Conservation (phyloP, 176 grass and related monocot species). For the Ensete ventricosum region DNA sequence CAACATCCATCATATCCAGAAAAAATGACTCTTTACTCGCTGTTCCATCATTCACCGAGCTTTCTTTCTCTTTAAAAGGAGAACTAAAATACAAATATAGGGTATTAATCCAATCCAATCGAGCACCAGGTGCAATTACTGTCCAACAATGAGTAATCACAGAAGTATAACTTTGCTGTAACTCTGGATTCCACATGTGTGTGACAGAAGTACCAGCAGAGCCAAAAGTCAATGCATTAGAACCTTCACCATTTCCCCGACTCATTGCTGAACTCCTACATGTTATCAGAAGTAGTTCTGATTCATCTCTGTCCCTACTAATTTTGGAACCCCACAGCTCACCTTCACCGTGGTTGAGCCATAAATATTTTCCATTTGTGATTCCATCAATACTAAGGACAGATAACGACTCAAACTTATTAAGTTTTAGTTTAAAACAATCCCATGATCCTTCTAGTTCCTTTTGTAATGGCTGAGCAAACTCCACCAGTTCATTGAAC, state of each 20-base stretch:
- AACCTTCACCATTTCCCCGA: conserved; percentile 80
- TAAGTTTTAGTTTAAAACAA: conserved; percentile 48
- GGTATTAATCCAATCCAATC: conserved; percentile 82
- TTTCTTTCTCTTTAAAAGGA: conserved; percentile 36
- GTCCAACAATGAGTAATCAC: conserved; percentile 61
- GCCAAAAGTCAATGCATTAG: conserved; percentile 67
- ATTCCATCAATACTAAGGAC: conserved; percentile 71
- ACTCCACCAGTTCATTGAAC: conserved; percentile 52
- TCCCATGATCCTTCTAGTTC: conserved; percentile 80
- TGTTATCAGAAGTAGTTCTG: conserved; percentile 54
- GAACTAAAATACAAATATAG: conserved; percentile 59
- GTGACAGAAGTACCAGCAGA: conserved; percentile 61
- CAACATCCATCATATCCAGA: conserved; percentile 84
- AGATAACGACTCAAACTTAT: conserved; percentile 57
- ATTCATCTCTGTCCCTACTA: conserved; percentile 26
- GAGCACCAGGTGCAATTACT: conserved; percentile 77
- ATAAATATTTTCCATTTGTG: conserved; percentile 45
- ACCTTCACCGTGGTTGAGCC: conserved; percentile 70
- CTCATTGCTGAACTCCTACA: conserved; percentile 56
- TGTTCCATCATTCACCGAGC: conserved; percentile 15
- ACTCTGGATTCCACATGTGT: conserved; percentile 62
- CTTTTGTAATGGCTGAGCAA: conserved; percentile 65
- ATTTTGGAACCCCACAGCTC: conserved; percentile 64
- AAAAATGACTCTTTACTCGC: conserved; percentile 49
- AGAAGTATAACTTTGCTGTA: conserved; percentile 61